A percentile compares a stretch with the other conserved stretches of the same genome.
Conservation (phyloP, 495 filamentous ascomycete genomes). For the Aspergillus nanangensis region DNA sequence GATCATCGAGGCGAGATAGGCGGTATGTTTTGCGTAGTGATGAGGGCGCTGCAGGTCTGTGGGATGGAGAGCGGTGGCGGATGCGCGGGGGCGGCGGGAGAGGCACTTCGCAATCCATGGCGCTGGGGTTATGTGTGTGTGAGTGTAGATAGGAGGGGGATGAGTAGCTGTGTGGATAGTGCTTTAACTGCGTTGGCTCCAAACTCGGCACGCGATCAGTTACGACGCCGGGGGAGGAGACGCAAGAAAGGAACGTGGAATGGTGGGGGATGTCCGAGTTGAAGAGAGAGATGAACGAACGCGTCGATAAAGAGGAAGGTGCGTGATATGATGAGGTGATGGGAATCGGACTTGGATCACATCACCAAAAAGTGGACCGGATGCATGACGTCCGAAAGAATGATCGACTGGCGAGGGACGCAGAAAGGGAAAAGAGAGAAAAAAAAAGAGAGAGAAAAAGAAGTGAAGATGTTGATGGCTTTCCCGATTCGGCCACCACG, state of each 20-base stretch:
- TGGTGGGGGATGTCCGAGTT: too few species aligned
- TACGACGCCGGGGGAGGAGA: constrained; percentile 1
- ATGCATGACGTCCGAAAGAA: constrained; percentile 14
- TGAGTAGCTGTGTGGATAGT: too few species aligned
- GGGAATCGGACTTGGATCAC: constrained; percentile 6
- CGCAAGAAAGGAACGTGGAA: background rate
- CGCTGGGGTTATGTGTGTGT: constrained; percentile 1
- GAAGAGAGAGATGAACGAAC: background rate
- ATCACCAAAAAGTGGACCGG: constrained; percentile 8
- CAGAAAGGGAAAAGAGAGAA: background rate
- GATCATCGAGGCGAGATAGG: constrained; percentile 36
- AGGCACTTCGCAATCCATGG: constrained; percentile 41
- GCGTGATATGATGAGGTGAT: background rate
- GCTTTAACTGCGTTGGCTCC: too few species aligned
- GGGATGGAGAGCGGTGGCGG: constrained; percentile 34
- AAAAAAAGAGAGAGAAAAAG: background rate
- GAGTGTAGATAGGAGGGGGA: too few species aligned
- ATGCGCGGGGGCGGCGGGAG: constrained; percentile 40
- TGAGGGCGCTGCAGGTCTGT: constrained; percentile 10
- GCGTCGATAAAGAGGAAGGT: too few species aligned
- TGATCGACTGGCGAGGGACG: constrained; percentile 6
- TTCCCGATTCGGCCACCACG: background rate
- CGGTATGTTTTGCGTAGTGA: constrained; percentile 29
- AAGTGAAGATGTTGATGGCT: background rate
- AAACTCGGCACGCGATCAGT: background rate